Evolutionary conservation across 345 rosid species (phyloP), one percentile per base, ranked within the genome.

Genomic region (Rubroshorea leprosula): DNA sequence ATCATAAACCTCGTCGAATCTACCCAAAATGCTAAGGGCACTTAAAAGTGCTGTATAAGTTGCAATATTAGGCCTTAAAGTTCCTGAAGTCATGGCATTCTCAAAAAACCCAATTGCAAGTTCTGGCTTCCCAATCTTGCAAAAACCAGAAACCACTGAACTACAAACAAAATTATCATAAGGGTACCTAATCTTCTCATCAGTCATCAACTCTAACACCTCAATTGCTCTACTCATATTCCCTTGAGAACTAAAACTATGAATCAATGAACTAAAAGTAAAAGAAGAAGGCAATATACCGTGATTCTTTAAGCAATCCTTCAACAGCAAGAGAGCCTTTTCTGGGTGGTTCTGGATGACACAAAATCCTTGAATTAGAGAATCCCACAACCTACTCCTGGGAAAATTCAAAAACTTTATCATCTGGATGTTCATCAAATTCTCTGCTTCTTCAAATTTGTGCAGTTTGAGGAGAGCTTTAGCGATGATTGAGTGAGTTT

Each of bases 91-190:
- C 2, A 73, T 24, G 23, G 80, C 82, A 54, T 70, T 78, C 66
- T 80, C 57, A 55, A 79, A 86, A 68, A 89, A 79, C 23, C 67
- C 75, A 13, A 86, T 19, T 15, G 75, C 96, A 57, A 82, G 71
- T 49, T 89, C 86, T 12, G 94, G 91, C 59, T 77, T 80, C 67
- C 83, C 91, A 54, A 77, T 75, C 69, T 21, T 80, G 66, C 85
- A 82, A 67, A 83, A 82, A 58, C 91, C 83, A 61, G 84, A 76
- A 68, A 86, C 71, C 39, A 89, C 81, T 54, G 76, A 69, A 73
- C 91, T 83, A 70, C 73, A 83, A 41, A 86, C 87, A 61, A 82
- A 89, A 82, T 86, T 82, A 74, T 72, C 69, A 67, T 71, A 85
- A 19, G 83, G 86, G 65, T 85, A 81, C 0, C 61, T 77, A 19